Conservation (phyloP, 169 alveolate species). For the Babesia bigemina region DNA sequence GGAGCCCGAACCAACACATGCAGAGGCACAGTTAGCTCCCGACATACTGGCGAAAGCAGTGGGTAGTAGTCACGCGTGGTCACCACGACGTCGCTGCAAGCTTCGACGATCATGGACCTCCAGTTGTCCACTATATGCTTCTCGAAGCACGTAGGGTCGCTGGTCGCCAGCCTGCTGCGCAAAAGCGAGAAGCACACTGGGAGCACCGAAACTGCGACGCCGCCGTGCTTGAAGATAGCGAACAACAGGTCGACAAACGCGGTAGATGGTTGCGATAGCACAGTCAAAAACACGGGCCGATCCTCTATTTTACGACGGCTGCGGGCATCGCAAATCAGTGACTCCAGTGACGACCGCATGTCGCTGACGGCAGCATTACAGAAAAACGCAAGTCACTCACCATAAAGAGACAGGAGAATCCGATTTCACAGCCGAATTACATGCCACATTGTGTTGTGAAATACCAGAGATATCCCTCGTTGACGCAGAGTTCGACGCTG, state of each 20-base stretch:
- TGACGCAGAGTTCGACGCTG: too few species aligned
- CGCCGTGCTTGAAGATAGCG: neutral
- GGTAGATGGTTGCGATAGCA: constrained; percentile 22
- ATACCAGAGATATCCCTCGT: too few species aligned
- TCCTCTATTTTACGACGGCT: neutral
- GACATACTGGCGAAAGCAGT: constrained; percentile 17
- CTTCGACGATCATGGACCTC: constrained; percentile 29
- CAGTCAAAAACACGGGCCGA: constrained; percentile 8
- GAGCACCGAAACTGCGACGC: constrained; percentile 2
- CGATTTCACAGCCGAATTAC: too few species aligned
- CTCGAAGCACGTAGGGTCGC: neutral
- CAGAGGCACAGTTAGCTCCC: constrained; percentile 28
- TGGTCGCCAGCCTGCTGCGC: neutral
- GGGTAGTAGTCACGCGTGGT: constrained; percentile 31
- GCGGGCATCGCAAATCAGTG: neutral
- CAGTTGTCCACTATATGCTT: constrained; percentile 44
- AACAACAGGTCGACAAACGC: neutral
- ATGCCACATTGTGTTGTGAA: too few species aligned
- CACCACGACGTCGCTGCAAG: constrained; percentile 17
- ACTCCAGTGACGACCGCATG: neutral
- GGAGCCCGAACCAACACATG: constrained; percentile 3
- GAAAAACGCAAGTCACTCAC: too few species aligned
- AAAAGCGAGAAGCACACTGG: constrained; percentile 18
- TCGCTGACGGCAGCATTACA: neutral
- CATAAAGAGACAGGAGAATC: too few species aligned